A percentile compares a stretch with the other conserved stretches of the same genome.
phyloP scores from a whole-genome alignment of 2,329 filamentous ascomycete genomes.

The Colletotrichum ledebouriae region DNA sequence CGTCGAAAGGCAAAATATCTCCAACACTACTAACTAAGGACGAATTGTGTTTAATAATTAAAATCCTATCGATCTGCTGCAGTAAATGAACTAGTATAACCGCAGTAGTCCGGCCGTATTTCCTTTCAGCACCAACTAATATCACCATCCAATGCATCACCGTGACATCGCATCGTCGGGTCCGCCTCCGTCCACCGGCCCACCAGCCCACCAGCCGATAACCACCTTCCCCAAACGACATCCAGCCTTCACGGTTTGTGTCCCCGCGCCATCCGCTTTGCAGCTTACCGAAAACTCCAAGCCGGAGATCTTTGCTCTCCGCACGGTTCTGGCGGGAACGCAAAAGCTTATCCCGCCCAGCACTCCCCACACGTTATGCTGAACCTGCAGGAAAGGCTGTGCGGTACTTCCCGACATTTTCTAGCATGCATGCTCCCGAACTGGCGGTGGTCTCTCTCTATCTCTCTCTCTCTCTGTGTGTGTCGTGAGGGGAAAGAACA shows the following conservation, averaged over 20 bases:
- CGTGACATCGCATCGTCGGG: slow-evolving; percentile 16
- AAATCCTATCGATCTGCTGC: background rate
- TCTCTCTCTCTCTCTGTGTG: too few species aligned
- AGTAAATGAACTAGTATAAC: background rate
- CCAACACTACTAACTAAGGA: too few species aligned
- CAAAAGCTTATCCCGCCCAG: slow-evolving; percentile 10
- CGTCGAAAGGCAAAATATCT: too few species aligned
- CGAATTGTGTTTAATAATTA: background rate
- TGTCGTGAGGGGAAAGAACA: too few species aligned
- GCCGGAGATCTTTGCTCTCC: slow-evolving; percentile 10
- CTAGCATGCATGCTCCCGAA: too few species aligned
- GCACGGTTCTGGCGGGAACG: slow-evolving; percentile 20
- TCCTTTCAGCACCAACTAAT: background rate
- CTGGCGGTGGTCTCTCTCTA: too few species aligned
- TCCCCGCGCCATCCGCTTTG: background rate
- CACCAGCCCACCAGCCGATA: too few species aligned
- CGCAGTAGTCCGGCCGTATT: background rate
- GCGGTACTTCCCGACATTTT: slow-evolving; percentile 24
- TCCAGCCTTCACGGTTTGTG: background rate
- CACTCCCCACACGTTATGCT: background rate
- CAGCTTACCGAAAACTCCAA: too few species aligned
- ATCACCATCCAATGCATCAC: background rate
- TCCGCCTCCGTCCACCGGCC: background rate
- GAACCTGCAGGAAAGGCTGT: slow-evolving; percentile 13
- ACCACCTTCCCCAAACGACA: background rate